Conservation (phyloP, 2,329 filamentous ascomycete genomes). For the Scedosporium minutisporum region DNA sequence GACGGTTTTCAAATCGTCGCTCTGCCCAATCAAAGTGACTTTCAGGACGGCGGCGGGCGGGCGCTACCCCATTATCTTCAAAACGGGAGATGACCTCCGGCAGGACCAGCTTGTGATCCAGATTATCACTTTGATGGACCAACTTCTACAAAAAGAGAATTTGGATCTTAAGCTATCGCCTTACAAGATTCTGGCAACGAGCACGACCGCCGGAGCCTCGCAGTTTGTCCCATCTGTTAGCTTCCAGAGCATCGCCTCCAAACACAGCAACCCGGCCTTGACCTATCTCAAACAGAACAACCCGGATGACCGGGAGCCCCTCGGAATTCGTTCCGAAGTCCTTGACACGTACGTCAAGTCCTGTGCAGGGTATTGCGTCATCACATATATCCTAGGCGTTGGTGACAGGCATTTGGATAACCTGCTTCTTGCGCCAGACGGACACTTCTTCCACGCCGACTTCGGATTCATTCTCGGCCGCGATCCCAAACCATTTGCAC, state of each 20-base stretch:
- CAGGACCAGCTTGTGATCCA: slow-evolving; percentile 96
- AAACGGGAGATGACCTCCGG: slow-evolving; percentile 88
- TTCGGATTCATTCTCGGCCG: slow-evolving; percentile 97
- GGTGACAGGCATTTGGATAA: slow-evolving; percentile 96
- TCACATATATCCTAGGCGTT: slow-evolving; percentile 94
- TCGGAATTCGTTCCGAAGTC: slow-evolving; percentile 82
- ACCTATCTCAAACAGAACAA: slow-evolving; percentile 84
- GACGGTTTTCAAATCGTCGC: slow-evolving; percentile 88
- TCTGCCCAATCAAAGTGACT: slow-evolving; percentile 82
- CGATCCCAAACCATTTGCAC: slow-evolving; percentile 94
- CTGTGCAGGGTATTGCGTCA: slow-evolving; percentile 95
- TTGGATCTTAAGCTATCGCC: slow-evolving; percentile 89
- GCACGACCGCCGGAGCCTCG: slow-evolving; percentile 77
- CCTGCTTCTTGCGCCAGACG: slow-evolving; percentile 78
- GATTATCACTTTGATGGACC: slow-evolving; percentile 97
- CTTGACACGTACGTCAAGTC: slow-evolving; percentile 95
- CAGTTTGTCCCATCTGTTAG: slow-evolving; percentile 87
- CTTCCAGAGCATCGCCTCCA: slow-evolving; percentile 72
- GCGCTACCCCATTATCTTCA: slow-evolving; percentile 91
- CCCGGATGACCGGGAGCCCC: slow-evolving; percentile 68
- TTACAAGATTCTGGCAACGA: slow-evolving; percentile 92
- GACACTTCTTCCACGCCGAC: slow-evolving; percentile 95
- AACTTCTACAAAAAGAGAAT: slow-evolving; percentile 89
- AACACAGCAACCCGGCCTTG: slow-evolving; percentile 65
- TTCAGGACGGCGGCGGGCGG: slow-evolving; percentile 72